These are phyloP conservation scores for Sarocladiaceae sp. DNA, from an alignment of 2,329 filamentous ascomycete species.

Conservation along the genomic window DNA sequence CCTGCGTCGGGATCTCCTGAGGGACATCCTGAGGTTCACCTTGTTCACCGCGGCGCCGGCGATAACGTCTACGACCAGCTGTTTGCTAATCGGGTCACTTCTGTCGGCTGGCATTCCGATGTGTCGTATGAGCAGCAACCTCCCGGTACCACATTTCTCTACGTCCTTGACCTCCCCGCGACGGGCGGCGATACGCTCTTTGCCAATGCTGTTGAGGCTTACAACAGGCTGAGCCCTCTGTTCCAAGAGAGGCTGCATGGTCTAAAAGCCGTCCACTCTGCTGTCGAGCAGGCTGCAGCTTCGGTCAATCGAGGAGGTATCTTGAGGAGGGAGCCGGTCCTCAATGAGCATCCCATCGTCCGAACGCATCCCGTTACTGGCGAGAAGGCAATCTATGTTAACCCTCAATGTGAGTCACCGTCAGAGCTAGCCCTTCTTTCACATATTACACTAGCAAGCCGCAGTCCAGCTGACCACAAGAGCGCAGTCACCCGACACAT, in stretches of 20 bases:
- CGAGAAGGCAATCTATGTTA: conserved; percentile 72
- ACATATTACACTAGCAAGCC: not conserved
- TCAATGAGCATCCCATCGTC: conserved; percentile 64
- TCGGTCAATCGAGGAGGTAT: conserved; percentile 60
- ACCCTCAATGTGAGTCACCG: conserved; percentile 58
- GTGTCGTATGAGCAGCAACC: conserved; percentile 85
- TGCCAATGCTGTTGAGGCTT: conserved; percentile 66
- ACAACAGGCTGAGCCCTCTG: conserved; percentile 65
- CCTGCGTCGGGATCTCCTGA: conserved; percentile 70
- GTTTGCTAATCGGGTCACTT: conserved; percentile 64
- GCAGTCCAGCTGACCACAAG: too few relatives aligned
- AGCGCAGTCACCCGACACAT: conserved; percentile 62
- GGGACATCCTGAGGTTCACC: conserved; percentile 67
- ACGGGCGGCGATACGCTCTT: conserved; percentile 78
- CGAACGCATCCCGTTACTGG: conserved; percentile 70
- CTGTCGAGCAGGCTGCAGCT: conserved; percentile 53
- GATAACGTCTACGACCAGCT: conserved; percentile 48
- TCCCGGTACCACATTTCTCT: conserved; percentile 84
- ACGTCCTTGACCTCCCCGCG: conserved; percentile 74
- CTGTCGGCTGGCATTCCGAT: conserved; percentile 84
- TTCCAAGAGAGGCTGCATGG: conserved; percentile 73
- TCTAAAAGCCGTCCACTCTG: conserved; percentile 69
- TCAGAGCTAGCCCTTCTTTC: conserved; percentile 6
- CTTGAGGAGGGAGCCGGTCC: conserved; percentile 58
- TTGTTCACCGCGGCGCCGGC: conserved; percentile 64